Evolutionary conservation across 1,284 basidiomycete genomes (phyloP), one percentile per base, ranked within the genome.

Genomic region (Ganoderma boninense): DNA sequence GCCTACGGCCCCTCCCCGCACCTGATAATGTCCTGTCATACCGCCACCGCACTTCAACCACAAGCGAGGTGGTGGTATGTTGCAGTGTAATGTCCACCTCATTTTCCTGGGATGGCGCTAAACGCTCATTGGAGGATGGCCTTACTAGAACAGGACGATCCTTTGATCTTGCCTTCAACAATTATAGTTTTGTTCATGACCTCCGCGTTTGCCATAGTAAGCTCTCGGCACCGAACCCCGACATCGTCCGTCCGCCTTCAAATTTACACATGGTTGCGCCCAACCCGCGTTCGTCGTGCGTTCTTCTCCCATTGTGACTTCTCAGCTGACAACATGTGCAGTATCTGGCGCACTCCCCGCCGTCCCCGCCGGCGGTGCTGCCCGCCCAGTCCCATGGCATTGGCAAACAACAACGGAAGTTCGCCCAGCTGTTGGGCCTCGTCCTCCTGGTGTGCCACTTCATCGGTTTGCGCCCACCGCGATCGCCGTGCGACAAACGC

Each of bases 161-260:
- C 35, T 60, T 60, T 60, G 20, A 60, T n/a, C 57, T 4, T 43
- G 2, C 6, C 26, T 14, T 8, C n/a, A 43, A 43, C 40, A 43
- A 26, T 8, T 44, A 40, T 23, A 14, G 59, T 7, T 54, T 29
- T 57, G 54, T 16, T 42, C 40, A 35, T 38, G 40, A 16, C 60
- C 1, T 38, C 18, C 10, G 59, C n/a, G 32, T 57, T 35, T 32
- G 32, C 20, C 23, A 23, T 43, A 23, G 4, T 18, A 16, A 40
- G 14, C 23, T 43, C 40, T 62, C 60, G 60, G 60, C n/a, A 62
- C 60, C 60, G 60, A 62, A 40, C 40, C 60, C 60, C 60, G 42
- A 62, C 40, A 23, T 43, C 23, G 40, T 14, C 23, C 38, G 14
- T 44, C 43, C 18, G 16, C 60, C 59, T 38, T 49, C 23, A 52